These are phyloP conservation scores for Spathaspora sp. DNA, from an alignment of 1,139 yeast species.

Conservation along the genomic window DNA sequence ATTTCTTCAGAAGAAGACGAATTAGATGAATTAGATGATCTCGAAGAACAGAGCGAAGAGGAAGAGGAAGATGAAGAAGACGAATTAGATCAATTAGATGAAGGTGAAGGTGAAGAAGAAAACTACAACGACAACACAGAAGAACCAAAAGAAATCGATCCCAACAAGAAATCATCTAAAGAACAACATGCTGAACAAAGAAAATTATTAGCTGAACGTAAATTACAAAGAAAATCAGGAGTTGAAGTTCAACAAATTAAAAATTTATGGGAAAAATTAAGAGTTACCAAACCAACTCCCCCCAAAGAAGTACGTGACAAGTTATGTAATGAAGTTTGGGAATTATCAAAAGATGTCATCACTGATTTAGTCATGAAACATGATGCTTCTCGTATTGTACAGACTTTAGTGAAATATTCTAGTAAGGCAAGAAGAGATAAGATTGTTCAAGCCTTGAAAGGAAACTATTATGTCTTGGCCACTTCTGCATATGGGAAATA, in stretches of 20 bases:
- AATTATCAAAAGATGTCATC: slow-evolving; percentile 69
- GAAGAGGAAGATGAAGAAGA: slow-evolving; percentile 20
- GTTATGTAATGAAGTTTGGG: slow-evolving; percentile 84
- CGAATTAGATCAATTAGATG: slow-evolving; percentile 18
- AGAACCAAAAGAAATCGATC: slow-evolving; percentile 24
- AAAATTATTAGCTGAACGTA: slow-evolving; percentile 76
- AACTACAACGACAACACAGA: slow-evolving; percentile 13
- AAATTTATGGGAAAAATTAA: slow-evolving; percentile 84
- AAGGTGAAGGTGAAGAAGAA: slow-evolving; percentile 17
- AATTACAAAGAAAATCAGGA: slow-evolving; percentile 84
- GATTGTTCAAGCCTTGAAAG: slow-evolving; percentile 69
- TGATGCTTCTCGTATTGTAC: slow-evolving; percentile 95
- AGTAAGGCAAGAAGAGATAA: slow-evolving; percentile 75
- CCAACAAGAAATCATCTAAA: slow-evolving; percentile 52
- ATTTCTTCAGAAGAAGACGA: slow-evolving; percentile 15
- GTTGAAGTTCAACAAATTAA: slow-evolving; percentile 82
- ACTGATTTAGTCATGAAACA: slow-evolving; percentile 90
- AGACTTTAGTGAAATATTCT: slow-evolving; percentile 85
- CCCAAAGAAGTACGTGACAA: slow-evolving; percentile 78
- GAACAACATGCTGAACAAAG: slow-evolving; percentile 86
- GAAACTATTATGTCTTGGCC: slow-evolving; percentile 78
- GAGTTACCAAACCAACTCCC: slow-evolving; percentile 82
- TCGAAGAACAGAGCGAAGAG: slow-evolving; percentile 17
- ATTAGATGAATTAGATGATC: slow-evolving; percentile 23
- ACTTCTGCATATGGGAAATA: slow-evolving; percentile 94